Evolutionary conservation across 441 rosid species (phyloP).

Genomic region (Metrosideros polymorpha): DNA sequence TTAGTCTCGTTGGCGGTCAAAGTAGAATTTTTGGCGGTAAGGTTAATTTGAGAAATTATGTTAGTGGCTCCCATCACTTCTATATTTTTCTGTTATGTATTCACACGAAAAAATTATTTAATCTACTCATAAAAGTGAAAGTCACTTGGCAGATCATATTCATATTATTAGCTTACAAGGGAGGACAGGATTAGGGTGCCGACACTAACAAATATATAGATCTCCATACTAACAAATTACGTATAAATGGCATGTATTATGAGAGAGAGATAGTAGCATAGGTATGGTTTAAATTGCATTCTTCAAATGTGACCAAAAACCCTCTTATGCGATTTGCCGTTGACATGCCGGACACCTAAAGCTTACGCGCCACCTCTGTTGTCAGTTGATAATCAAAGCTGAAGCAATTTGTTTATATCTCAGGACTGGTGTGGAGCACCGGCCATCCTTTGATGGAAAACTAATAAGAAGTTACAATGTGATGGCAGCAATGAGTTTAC

Average conservation of each 20-base stretch:
- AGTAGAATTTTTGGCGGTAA: not conserved
- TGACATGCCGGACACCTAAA: not conserved
- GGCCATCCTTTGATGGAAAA: not conserved
- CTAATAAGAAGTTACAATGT: not conserved
- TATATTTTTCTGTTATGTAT: not conserved
- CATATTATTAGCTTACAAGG: not conserved
- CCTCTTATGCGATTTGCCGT: not conserved
- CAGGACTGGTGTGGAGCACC: not conserved
- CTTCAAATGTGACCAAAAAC: not conserved
- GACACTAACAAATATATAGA: not conserved
- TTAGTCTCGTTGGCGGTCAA: not conserved
- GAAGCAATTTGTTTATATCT: not conserved
- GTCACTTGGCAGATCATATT: not conserved
- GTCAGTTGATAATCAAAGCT: not conserved
- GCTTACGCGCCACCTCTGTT: not conserved
- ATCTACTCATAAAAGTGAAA: not conserved
- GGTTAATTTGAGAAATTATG: not conserved
- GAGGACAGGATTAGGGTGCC: not conserved
- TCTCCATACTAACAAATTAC: not conserved
- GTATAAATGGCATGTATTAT: not conserved
- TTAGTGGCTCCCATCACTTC: not conserved
- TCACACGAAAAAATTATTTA: not conserved
- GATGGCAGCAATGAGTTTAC: not conserved
- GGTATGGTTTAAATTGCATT: not conserved
- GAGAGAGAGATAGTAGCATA: too few relatives aligned